These are phyloP conservation scores for Huntiella decipiens DNA, from an alignment of 2,329 filamentous ascomycete species.

Conservation along the genomic window DNA sequence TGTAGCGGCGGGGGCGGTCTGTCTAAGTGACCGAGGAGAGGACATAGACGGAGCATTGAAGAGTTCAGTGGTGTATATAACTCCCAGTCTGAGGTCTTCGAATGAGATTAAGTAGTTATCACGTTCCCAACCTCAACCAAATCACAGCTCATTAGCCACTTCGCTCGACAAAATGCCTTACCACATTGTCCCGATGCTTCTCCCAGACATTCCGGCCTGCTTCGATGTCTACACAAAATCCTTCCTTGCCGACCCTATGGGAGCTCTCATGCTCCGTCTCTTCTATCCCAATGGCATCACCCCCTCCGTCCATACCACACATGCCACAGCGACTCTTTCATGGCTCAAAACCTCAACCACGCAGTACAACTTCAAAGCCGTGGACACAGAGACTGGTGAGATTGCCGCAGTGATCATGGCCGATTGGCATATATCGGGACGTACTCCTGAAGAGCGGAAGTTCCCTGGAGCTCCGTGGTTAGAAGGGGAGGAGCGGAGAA, in stretches of 20 bases:
- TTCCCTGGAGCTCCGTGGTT: slow-evolving; percentile 28
- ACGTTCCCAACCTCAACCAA: no score
- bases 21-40: no score
- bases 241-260: slow-evolving; percentile 22
- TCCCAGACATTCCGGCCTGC: slow-evolving; percentile 26
- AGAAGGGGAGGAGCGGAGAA: slow-evolving; percentile 23
- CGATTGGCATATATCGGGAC: slow-evolving; percentile 22
- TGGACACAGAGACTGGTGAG: slow-evolving; percentile 24
- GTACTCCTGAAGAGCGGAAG: slow-evolving; percentile 23
- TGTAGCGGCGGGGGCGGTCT: no score
- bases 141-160: no score
- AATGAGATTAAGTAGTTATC: no score
- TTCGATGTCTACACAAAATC: slow-evolving; percentile 29
- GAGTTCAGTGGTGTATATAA: no score
- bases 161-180: slow-evolving; percentile 18
- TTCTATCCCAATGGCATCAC: slow-evolving; percentile 22
- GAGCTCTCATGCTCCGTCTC: slow-evolving; percentile 23
- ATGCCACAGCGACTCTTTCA: slow-evolving; percentile 22
- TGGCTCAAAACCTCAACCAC: slow-evolving; percentile 21
- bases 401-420: slow-evolving; percentile 29
- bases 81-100: no score
- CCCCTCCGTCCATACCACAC: slow-evolving; percentile 24
- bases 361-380: slow-evolving; percentile 29
- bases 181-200: slow-evolving; percentile 25
- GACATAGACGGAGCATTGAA: no score